These are phyloP conservation scores for Neurospora sp. DNA, from an alignment of 2,329 filamentous ascomycete species.

Conservation along the genomic window DNA sequence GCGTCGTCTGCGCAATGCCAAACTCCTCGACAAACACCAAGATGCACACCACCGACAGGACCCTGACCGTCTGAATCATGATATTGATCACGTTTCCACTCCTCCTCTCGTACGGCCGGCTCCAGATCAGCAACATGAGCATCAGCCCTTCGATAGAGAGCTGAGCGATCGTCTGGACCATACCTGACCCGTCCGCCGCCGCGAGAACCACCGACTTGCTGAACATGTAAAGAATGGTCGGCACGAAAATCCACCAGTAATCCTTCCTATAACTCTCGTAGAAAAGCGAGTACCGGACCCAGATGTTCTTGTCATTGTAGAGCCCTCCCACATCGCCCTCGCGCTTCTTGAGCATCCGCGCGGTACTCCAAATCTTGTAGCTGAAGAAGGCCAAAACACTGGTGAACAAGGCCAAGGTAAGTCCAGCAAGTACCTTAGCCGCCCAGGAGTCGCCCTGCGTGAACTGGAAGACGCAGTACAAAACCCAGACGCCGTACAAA, in stretches of 20 bases:
- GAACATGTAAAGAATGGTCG: conserved; percentile 82
- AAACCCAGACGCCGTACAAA: conserved; percentile 87
- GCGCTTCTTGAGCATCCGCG: conserved; percentile 59
- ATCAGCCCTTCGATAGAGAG: conserved; percentile 73
- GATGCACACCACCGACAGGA: conserved; percentile 81
- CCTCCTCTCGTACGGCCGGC: conserved; percentile 75
- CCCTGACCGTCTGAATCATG: conserved; percentile 77
- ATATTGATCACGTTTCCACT: conserved; percentile 92
- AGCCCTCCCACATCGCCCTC: conserved; percentile 66
- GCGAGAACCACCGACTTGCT: conserved; percentile 81
- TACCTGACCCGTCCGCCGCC: conserved; percentile 73
- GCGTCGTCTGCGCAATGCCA: conserved; percentile 79
- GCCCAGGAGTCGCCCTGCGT: conserved; percentile 90
- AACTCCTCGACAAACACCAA: conserved; percentile 91
- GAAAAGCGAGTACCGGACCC: conserved; percentile 94
- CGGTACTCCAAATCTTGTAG: conserved; percentile 72
- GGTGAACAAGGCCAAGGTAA: conserved; percentile 77
- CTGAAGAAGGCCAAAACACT: conserved; percentile 72
- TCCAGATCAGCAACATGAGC: conserved; percentile 72
- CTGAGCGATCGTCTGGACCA: conserved; percentile 71
- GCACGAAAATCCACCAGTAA: conserved; percentile 97
- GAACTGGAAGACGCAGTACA: conserved; percentile 96
- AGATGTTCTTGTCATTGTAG: conserved; percentile 81
- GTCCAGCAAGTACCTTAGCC: conserved; percentile 70
- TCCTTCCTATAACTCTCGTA: conserved; percentile 92